These are phyloP conservation scores for Verticillium alfalfae DNA, from an alignment of 2,329 filamentous ascomycete species.

Conservation along the genomic window DNA sequence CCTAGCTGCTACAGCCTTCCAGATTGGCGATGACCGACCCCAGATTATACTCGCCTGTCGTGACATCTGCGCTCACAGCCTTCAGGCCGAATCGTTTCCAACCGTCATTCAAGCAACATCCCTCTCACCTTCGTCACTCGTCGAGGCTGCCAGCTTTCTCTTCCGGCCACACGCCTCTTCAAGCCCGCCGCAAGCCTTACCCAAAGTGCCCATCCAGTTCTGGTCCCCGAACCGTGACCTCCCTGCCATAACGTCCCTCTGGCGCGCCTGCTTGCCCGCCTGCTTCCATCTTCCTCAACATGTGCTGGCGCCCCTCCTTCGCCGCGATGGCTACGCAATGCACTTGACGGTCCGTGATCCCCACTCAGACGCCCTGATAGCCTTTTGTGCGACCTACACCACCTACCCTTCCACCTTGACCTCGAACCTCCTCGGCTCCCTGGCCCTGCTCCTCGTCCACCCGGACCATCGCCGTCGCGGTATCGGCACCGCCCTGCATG, in stretches of 20 bases:
- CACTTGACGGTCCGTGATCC: conserved; percentile 52
- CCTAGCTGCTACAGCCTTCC: conserved; percentile 38
- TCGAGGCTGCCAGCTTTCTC: conserved; percentile 44
- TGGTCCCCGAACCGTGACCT: conserved; percentile 35
- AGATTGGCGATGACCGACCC: conserved; percentile 40
- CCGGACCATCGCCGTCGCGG: conserved; percentile 40
- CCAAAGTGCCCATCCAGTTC: conserved; percentile 30
- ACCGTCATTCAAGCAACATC: conserved; percentile 45
- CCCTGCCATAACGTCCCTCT: conserved; percentile 36
- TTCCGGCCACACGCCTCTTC: conserved; percentile 31
- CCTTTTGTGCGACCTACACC: conserved; percentile 56
- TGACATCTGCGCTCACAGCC: conserved; percentile 30
- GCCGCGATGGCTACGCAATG: conserved; percentile 49
- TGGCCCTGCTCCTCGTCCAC: conserved; percentile 49
- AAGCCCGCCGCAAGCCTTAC: not conserved
- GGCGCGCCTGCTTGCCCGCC: conserved; percentile 37
- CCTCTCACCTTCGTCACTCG: conserved; percentile 41
- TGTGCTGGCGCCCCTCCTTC: conserved; percentile 39
- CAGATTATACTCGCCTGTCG: conserved; percentile 49
- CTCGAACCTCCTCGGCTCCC: conserved; percentile 48
- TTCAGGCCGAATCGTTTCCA: conserved; percentile 37
- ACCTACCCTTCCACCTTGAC: conserved; percentile 48
- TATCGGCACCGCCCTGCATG: conserved; percentile 47
- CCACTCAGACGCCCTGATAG: conserved; percentile 35
- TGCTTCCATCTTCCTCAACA: conserved; percentile 39